Evolutionary conservation across 2,329 filamentous ascomycete species (phyloP), one percentile per base, ranked within the genome.

Genomic region (Lachnellula cervina): DNA sequence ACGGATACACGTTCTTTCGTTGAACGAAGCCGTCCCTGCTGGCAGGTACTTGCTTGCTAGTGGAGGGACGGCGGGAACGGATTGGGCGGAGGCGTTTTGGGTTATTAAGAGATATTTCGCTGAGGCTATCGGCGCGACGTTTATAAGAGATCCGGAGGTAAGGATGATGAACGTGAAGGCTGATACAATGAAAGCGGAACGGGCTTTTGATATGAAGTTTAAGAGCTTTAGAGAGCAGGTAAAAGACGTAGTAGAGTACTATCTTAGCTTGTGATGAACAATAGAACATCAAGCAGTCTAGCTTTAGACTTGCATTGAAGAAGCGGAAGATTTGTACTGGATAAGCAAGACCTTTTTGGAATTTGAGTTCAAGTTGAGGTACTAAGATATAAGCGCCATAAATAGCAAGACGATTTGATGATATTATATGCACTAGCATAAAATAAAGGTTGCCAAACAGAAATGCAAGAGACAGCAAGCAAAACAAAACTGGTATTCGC

Each of bases 41-140:
- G 68, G 69, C 48, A 63, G 68, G 55, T 66, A 70, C 59, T 70
- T 71, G 56, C 67, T 72, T 32, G 62, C 72, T 19, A 58, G 61
- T 58, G 45, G 59, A 14, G 35, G 43, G 2, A 23, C 23, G n/a
- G 35, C 21, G 23, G 51, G 49, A 2, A 66, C 63, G 34, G 52
- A 63, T 52, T 75, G 72, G 72, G 68, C 70, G 37, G 70, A 73
- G 32, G 64, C 68, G 0, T 68, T 69, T 35, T 64, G 64, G 13
- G 69, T 74, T 40, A 70, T 69, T 5, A 64, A 66, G 49, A 57
- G 62, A 38, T 50, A 55, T 25, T 74, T 66, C 61, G 49, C 63
- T 61, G 45, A 59, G 59, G 61, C 64, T 50, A 47, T 63, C 57
- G 52, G 66, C 25, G 66, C 66, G 13, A 64, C 62, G 45, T 56